Base-by-base conservation (phyloP, 2,329 filamentous ascomycete species). In the Xylariaceae sp. region DNA sequence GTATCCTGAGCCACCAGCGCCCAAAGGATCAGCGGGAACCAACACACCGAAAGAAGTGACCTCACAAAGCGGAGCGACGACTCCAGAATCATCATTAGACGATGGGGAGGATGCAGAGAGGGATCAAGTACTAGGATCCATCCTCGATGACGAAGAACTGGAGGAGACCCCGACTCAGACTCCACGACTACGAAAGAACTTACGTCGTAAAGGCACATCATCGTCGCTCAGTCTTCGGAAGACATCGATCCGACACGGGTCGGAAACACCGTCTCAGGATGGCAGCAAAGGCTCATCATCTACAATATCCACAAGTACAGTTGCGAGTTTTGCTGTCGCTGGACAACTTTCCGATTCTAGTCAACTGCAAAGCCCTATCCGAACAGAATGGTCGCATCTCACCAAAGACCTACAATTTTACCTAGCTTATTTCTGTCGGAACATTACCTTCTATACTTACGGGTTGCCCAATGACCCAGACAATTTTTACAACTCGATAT, bases 361-460 rank as follows among this genome's bases (percentile, higher is more conserved):
- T 33, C 39, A 61, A 45, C 54, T 62, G 48, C 54, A 45, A 2
- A 55, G 57, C 6, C 50, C 56, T 7, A 59, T 56, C 27, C 61
- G 57, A 33, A 61, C 64, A 21, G 76, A 82, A 54, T 80, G 77
- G 74, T 69, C 73, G 7, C 72, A 80, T 55, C 69, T 89, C 7
- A 74, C 83, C 1, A 72, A 76, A 8, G 88, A 95, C 57, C 65
- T 94, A 37, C 83, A 85, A 47, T 86, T 82, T 60, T 91, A 93
- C 62, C 72, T 97, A 16, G 74, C 79, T 29, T 95, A 90, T 65
- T 91, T 87, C 59, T 77, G 77, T 55, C 81, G 89, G 39, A 82
- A 90, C 55, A 79, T 97, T 48, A 88, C 82, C 1, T 76, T 86
- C 61, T 83, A 88, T 54, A 90, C 95, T 65, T 97, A 95, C 63